phyloP scores from a whole-genome alignment of 2,329 filamentous ascomycete species.

The Simplicillium aogashimaense region DNA sequence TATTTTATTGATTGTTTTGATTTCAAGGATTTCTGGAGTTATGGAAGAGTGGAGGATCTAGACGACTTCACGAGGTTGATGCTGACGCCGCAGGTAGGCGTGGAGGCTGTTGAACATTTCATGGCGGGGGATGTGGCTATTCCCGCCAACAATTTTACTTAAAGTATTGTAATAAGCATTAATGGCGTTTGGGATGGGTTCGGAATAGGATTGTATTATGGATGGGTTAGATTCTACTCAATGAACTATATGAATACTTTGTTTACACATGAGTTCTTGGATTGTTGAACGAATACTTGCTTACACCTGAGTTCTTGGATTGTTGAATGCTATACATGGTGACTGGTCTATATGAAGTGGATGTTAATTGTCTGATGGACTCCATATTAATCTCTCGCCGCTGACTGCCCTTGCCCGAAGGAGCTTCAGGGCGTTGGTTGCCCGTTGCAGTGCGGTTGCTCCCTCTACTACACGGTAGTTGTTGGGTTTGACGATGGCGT shows the following conservation, averaged over 20 bases:
- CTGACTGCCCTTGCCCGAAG: conserved; percentile 26
- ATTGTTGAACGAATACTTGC: too few relatives aligned
- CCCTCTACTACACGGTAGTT: conserved; percentile 31
- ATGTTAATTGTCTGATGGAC: conserved; percentile 10
- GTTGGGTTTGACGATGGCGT: conserved; percentile 29
- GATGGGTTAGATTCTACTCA: too few relatives aligned
- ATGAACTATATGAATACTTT: too few relatives aligned
- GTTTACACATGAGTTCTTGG: too few relatives aligned
- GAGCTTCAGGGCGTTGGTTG: conserved; percentile 24
- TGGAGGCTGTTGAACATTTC: conserved; percentile 25
- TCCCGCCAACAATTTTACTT: conserved; percentile 2
- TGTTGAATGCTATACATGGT: too few relatives aligned
- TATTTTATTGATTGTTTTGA: conserved; percentile 22
- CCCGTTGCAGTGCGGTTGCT: conserved; percentile 23
- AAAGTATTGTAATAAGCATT: too few relatives aligned
- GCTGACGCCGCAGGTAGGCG: conserved; percentile 25
- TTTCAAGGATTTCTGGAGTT: conserved; percentile 25
- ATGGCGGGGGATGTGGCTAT: conserved; percentile 17
- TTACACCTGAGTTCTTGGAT: too few relatives aligned
- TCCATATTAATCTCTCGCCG: conserved; percentile 30
- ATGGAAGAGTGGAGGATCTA: conserved; percentile 23
- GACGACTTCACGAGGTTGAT: conserved; percentile 29
- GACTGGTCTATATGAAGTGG: too few relatives aligned
- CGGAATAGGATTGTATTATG: too few relatives aligned
- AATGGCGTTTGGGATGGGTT: too few relatives aligned